These are phyloP conservation scores for Beta vulgaris DNA, from an alignment of 148 eudicot species.

Conservation along the genomic window DNA sequence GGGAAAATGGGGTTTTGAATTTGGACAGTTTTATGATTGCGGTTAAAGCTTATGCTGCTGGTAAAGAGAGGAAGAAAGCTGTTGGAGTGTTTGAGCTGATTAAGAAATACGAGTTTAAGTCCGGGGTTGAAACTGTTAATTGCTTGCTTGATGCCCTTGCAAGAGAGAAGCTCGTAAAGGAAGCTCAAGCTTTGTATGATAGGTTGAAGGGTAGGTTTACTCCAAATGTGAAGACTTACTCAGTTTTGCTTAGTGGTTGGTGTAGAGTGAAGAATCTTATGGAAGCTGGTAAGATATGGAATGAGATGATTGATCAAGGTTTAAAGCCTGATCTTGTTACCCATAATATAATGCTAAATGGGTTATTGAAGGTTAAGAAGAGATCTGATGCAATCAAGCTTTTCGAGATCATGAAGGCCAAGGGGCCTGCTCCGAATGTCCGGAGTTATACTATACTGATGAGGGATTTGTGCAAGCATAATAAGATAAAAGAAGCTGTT, in stretches of 20 bases:
- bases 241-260: slow-evolving; percentile 78
- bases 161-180: slow-evolving; percentile 68
- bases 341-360: slow-evolving; percentile 80
- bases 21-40: slow-evolving; percentile 66
- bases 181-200: slow-evolving; percentile 64
- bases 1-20: slow-evolving; percentile 62
- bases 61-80: slow-evolving; percentile 76
- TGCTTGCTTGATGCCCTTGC: slow-evolving; percentile 66
- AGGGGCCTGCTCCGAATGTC: slow-evolving; percentile 77
- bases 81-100: slow-evolving; percentile 79
- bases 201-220: slow-evolving; percentile 57
- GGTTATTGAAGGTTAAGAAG: slow-evolving; percentile 63
- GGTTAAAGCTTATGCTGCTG: slow-evolving; percentile 62
- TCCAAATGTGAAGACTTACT: slow-evolving; percentile 51
- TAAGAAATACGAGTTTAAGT: slow-evolving; percentile 67
- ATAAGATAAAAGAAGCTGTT: slow-evolving; percentile 60
- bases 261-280: slow-evolving; percentile 66
- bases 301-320: slow-evolving; percentile 78
- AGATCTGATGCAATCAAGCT: slow-evolving; percentile 74
- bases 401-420: slow-evolving; percentile 76
- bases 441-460: slow-evolving; percentile 78
- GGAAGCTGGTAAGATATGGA: slow-evolving; percentile 88
- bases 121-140: slow-evolving; percentile 62
- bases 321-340: slow-evolving; percentile 74
- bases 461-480: slow-evolving; percentile 70